Conservation (phyloP, 192 early-diverging fungal genomes). For the Ambispora gerdemannii region DNA sequence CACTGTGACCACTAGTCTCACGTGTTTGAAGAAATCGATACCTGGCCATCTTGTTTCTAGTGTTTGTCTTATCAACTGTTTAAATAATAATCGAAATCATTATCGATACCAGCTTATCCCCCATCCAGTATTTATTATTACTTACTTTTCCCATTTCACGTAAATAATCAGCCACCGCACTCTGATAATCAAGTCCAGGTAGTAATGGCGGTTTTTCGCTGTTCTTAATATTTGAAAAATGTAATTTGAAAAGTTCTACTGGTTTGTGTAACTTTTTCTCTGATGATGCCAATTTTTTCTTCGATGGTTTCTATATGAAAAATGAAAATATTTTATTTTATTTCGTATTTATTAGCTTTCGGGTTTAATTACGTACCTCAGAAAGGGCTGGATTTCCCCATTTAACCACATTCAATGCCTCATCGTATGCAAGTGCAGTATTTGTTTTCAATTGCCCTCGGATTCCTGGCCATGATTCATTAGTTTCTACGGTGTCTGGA, state of each 20-base stretch:
- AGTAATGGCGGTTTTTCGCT: not conserved
- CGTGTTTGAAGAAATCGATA: not conserved
- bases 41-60: not conserved
- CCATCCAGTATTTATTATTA: not conserved
- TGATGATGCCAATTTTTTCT: not conserved
- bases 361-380: no score
- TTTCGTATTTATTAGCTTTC: no score
- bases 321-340: no score
- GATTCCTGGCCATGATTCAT: not conserved
- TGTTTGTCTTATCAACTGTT: not conserved
- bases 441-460: not conserved
- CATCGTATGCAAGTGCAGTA: not conserved
- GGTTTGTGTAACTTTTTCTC: not conserved
- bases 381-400: not conserved
- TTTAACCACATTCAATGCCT: not conserved
- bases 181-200: not conserved
- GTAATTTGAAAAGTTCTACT: slow-evolving; percentile 8
- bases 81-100: not conserved
- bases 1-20: not conserved
- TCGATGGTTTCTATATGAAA: not conserved
- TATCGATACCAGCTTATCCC: not conserved
- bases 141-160: not conserved
- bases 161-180: not conserved
- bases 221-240: not conserved
- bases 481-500: no score